Conservation (phyloP, 176 grass and related monocot genomes). For the Juncus inflexus region DNA sequence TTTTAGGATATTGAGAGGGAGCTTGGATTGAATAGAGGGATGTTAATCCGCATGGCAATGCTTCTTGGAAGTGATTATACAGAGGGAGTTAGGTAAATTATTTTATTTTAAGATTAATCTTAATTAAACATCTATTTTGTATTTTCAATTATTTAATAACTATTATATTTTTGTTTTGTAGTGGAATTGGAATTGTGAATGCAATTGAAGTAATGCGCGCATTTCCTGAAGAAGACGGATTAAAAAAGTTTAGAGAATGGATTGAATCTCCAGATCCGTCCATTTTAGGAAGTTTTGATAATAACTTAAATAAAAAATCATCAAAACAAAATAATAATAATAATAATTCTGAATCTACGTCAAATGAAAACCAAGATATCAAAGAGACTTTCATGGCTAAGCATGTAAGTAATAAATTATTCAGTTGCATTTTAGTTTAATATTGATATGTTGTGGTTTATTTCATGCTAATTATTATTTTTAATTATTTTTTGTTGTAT, state of each 20-base stretch:
- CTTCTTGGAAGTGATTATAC: constrained; percentile 98
- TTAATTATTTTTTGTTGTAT: constrained; percentile 31
- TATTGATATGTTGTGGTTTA: constrained; percentile 14
- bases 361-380: constrained; percentile 33
- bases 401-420: constrained; percentile 58
- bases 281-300: constrained; percentile 65
- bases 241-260: constrained; percentile 89
- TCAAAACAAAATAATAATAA: constrained; percentile 40
- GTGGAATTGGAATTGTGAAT: constrained; percentile 98
- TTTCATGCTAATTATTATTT: constrained; percentile 7
- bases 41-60: constrained; percentile 85
- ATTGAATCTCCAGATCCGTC: constrained; percentile 89
- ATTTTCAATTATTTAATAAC: too few species aligned
- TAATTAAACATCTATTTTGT: too few species aligned
- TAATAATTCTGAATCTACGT: constrained; percentile 41
- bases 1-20: constrained; percentile 94
- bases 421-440: constrained; percentile 3
- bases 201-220: constrained; percentile 96
- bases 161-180: constrained; percentile 23
- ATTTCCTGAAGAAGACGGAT: constrained; percentile 91
- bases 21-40: constrained; percentile 79
- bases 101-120: background rate
- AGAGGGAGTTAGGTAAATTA: constrained; percentile 84
- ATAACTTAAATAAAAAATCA: constrained; percentile 45
- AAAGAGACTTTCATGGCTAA: constrained; percentile 86